These are phyloP conservation scores for Geosmithia flava DNA, from an alignment of 2,329 filamentous ascomycete genomes.

Conservation along the genomic window DNA sequence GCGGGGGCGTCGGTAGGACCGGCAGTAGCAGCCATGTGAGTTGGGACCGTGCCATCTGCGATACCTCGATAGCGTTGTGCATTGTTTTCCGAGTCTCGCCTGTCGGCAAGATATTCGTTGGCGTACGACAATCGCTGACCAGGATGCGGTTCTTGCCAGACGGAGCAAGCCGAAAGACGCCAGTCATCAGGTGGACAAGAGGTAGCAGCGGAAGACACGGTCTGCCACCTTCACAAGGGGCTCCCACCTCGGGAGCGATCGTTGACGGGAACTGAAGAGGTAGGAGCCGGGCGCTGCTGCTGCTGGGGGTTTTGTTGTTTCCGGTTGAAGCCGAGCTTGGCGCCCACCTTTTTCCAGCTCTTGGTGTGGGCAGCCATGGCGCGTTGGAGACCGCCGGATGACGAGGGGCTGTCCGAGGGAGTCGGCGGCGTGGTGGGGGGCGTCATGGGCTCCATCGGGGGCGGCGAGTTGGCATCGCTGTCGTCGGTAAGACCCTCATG, in stretches of 20 bases:
- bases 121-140: constrained; percentile 23
- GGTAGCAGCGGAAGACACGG: constrained; percentile 35
- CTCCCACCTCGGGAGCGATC: constrained; percentile 22
- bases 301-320: constrained; percentile 26
- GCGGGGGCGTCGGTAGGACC: not conserved
- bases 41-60: constrained; percentile 5
- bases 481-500: constrained; percentile 50
- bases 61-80: not conserved
- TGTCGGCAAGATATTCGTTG: not conserved
- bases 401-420: constrained; percentile 33
- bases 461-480: constrained; percentile 46
- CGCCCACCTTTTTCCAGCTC: constrained; percentile 53
- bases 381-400: constrained; percentile 39
- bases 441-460: constrained; percentile 52
- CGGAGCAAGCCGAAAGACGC: constrained; percentile 2
- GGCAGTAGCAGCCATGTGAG: not conserved
- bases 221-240: constrained; percentile 46
- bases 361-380: constrained; percentile 42
- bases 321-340: constrained; percentile 45
- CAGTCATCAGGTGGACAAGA: constrained; percentile 7
- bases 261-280: constrained; percentile 27
- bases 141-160: constrained; percentile 33
- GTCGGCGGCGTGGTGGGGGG: constrained; percentile 62
- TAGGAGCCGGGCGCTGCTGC: constrained; percentile 23
- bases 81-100: not conserved